A percentile compares a stretch with the other conserved stretches of the same genome.
Evolutionary conservation across 768 basidiomycete species (phyloP).

Genomic region (Lentinula raphanica): DNA sequence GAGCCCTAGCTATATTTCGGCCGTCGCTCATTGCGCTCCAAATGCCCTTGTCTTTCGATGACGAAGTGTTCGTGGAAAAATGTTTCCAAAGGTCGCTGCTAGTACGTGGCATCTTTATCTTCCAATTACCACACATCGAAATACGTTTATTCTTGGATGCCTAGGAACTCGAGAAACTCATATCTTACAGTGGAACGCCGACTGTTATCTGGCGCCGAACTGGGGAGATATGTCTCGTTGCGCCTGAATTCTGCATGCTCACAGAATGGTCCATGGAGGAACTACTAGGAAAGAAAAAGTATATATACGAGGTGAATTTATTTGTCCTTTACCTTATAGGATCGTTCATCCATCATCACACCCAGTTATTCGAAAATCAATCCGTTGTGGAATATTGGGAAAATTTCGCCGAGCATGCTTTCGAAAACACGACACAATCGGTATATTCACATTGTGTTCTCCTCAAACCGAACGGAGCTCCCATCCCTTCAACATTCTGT

Average conservation of each 20-base stretch:
- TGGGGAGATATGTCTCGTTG: slow-evolving; percentile 95
- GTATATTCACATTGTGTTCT: slow-evolving; percentile 91
- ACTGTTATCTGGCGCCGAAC: slow-evolving; percentile 98
- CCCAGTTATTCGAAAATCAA: slow-evolving; percentile 88
- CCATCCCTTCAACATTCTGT: slow-evolving; percentile 90
- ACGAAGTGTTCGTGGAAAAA: slow-evolving; percentile 94
- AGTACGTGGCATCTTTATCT: slow-evolving; percentile 39
- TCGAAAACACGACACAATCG: slow-evolving; percentile 94
- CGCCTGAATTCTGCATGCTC: slow-evolving; percentile 92
- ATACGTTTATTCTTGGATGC: background rate
- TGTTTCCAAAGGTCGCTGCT: slow-evolving; percentile 92
- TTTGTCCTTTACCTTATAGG: slow-evolving; percentile 14
- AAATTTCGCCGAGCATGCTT: slow-evolving; percentile 93
- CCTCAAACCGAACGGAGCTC: slow-evolving; percentile 77
- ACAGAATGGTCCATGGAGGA: slow-evolving; percentile 89
- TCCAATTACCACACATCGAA: slow-evolving; percentile 7
- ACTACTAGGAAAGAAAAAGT: slow-evolving; percentile 55
- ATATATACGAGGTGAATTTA: slow-evolving; percentile 56
- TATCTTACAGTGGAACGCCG: slow-evolving; percentile 94
- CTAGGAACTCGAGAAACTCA: slow-evolving; percentile 94
- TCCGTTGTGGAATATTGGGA: slow-evolving; percentile 96
- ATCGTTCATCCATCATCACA: background rate
- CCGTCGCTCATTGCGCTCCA: slow-evolving; percentile 97
- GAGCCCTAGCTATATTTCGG: slow-evolving; percentile 89
- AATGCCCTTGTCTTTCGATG: slow-evolving; percentile 95